phyloP scores from a whole-genome alignment of 106 monocot species.

The Apostasia ramifera region DNA sequence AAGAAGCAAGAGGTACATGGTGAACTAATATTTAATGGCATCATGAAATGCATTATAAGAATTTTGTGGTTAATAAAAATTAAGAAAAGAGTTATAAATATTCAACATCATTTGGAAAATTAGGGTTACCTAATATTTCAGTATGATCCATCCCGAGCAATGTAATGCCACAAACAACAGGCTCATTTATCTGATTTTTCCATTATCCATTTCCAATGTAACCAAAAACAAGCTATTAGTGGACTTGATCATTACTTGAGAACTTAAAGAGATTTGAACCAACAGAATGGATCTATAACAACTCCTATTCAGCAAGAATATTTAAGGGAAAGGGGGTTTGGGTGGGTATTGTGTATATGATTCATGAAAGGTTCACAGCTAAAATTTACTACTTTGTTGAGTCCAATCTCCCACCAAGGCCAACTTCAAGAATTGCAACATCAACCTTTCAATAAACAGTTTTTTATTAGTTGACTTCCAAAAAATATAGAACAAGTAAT shows the following conservation, averaged over 20 bases:
- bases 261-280: too few species aligned
- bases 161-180: conserved; percentile 70
- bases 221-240: background rate
- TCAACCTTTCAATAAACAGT: conserved; percentile 57
- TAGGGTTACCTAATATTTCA: conserved; percentile 55
- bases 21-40: conserved; percentile 1
- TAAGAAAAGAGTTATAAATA: background rate
- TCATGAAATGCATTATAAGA: background rate
- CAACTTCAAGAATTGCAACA: conserved; percentile 96
- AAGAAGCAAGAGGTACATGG: too few species aligned
- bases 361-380: background rate
- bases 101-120: too few species aligned
- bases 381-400: conserved; percentile 78
- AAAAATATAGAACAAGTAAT: conserved; percentile 4
- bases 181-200: conserved; percentile 46
- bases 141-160: conserved; percentile 74
- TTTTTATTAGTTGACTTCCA: background rate
- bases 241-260: too few species aligned
- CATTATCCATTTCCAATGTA: background rate
- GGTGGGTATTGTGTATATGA: conserved; percentile 1
- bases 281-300: too few species aligned
- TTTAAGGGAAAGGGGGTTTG: background rate
- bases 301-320: background rate
- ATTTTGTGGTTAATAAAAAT: background rate
- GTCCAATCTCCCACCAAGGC: conserved; percentile 72